Evolutionary conservation across 2,329 filamentous ascomycete genomes (phyloP).

Genomic region (Aspergillus eucalypticola): DNA sequence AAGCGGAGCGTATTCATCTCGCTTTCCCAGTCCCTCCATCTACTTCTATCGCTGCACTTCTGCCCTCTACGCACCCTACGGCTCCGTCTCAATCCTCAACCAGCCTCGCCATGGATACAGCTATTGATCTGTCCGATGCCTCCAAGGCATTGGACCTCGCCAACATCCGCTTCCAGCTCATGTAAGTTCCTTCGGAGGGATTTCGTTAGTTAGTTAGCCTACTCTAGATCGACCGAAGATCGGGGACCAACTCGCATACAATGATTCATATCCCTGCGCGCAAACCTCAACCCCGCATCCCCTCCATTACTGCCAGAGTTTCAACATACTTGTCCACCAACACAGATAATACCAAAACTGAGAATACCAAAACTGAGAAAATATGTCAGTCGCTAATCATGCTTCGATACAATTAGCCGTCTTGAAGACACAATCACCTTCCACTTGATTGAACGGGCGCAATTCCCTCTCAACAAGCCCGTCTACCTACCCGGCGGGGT

Average conservation of each 20-base stretch:
- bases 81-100: background rate
- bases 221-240: background rate
- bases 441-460: constrained; percentile 94
- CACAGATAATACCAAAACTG: background rate
- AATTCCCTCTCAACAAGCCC: constrained; percentile 87
- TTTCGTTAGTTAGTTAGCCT: background rate
- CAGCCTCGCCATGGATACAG: constrained; percentile 70
- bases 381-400: background rate
- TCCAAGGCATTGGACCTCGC: constrained; percentile 82
- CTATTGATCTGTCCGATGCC: constrained; percentile 83
- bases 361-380: background rate
- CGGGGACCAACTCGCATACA: background rate
- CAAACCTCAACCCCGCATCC: constrained; percentile 8
- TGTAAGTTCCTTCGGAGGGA: constrained; percentile 59
- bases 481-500: constrained; percentile 81
- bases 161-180: constrained; percentile 90
- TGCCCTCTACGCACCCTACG: background rate
- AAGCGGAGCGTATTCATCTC: background rate
- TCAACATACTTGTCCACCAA: no score
- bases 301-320: background rate
- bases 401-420: constrained; percentile 59
- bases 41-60: background rate
- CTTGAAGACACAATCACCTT: constrained; percentile 98
- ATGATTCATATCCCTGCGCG: constrained; percentile 3
- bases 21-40: background rate